A percentile compares a stretch with the other conserved stretches of the same genome.
Evolutionary conservation across 140 eudicot species (phyloP).

Genomic region (Erigeron philadelphicus): DNA sequence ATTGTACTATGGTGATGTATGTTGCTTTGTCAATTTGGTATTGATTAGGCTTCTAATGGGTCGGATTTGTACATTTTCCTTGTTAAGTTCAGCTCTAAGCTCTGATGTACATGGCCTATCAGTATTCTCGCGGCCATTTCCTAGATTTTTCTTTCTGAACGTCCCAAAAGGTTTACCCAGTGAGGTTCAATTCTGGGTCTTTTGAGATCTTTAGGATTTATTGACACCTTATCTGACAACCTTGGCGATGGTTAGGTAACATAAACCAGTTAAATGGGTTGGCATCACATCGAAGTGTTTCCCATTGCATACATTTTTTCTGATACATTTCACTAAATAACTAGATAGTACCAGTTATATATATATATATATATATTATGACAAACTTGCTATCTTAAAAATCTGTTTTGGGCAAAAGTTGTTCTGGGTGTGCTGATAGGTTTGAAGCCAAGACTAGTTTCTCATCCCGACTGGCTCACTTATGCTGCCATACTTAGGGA

Average conservation of each 20-base stretch:
- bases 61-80: constrained; percentile 4
- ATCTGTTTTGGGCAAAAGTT: neutral
- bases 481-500: no score
- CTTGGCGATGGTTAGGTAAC: neutral
- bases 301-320: neutral
- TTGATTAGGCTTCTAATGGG: constrained; percentile 1
- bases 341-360: neutral
- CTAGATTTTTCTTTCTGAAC: no score
- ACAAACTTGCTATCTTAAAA: neutral
- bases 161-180: no score
- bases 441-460: no score
- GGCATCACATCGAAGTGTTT: neutral
- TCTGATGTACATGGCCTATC: no score
- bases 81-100: no score
- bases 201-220: no score
- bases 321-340: neutral
- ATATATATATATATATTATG: neutral
- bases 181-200: no score
- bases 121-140: no score
- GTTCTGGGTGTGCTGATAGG: neutral
- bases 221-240: no score
- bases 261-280: neutral
- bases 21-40: neutral
- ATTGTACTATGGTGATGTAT: neutral
- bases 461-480: no score